Evolutionary conservation across 2,329 filamentous ascomycete species (phyloP).

Genomic region (Aschersonia sp.): DNA sequence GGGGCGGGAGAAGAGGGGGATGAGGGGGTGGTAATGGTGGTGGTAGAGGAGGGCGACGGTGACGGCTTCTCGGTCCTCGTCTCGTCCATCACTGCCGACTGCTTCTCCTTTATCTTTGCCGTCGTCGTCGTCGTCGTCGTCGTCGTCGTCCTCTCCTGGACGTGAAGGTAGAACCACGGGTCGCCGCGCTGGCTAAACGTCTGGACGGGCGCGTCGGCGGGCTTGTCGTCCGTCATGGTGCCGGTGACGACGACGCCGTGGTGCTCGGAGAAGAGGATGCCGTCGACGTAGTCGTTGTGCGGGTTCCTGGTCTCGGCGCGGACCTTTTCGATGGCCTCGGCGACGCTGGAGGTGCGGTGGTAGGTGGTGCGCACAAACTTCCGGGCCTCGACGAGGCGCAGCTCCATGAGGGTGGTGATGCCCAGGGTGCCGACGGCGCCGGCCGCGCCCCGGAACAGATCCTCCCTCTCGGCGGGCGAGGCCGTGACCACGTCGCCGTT

Average conservation of each 20-base stretch:
- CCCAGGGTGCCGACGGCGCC: slow-evolving; percentile 56
- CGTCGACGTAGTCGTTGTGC: slow-evolving; percentile 56
- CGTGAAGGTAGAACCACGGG: slow-evolving; percentile 68
- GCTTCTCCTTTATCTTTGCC: no score
- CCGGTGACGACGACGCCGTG: slow-evolving; percentile 56
- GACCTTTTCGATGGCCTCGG: slow-evolving; percentile 32
- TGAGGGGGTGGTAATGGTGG: not conserved
- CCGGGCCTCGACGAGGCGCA: slow-evolving; percentile 45
- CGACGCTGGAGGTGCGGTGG: slow-evolving; percentile 32
- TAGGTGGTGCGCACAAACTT: slow-evolving; percentile 50
- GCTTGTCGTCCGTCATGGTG: slow-evolving; percentile 38
- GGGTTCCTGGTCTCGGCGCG: slow-evolving; percentile 26
- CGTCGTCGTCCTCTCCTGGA: slow-evolving; percentile 26
- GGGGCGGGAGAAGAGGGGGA: slow-evolving; percentile 5
- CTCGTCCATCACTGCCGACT: no score
- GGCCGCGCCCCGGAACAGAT: slow-evolving; percentile 51
- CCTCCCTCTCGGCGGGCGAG: slow-evolving; percentile 24
- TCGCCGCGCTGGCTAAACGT: slow-evolving; percentile 45
- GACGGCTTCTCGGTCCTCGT: no score
- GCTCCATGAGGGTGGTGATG: slow-evolving; percentile 50
- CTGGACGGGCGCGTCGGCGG: slow-evolving; percentile 25
- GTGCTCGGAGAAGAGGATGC: slow-evolving; percentile 47
- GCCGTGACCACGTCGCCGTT: slow-evolving; percentile 47
- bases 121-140: not conserved
- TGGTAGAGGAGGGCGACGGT: no score